A percentile compares a stretch with the other conserved stretches of the same genome.
These are phyloP conservation scores for Ceratocystis colombiana DNA, from an alignment of 2,329 filamentous ascomycete species.

Conservation along the genomic window DNA sequence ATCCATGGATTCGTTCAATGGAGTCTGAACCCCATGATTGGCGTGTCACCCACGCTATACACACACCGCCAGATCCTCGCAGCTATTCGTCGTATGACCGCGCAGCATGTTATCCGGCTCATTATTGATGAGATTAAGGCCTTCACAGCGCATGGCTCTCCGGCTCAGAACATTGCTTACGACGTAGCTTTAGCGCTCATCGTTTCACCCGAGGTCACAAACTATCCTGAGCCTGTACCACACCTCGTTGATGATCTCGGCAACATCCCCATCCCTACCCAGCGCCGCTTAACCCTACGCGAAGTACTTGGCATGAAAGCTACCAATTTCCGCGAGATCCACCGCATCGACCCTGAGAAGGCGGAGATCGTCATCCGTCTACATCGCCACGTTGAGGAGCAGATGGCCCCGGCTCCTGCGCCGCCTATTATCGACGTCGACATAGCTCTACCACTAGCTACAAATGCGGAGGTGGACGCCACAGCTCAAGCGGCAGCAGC, in stretches of 20 bases:
- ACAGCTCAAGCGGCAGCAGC: constrained; percentile 24
- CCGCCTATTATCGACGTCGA: constrained; percentile 37
- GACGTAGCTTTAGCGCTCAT: constrained; percentile 61
- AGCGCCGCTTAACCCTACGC: constrained; percentile 46
- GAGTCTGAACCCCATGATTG: constrained; percentile 48
- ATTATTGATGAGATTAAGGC: constrained; percentile 54
- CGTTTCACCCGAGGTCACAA: constrained; percentile 53
- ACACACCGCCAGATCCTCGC: constrained; percentile 61
- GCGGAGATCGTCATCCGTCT: constrained; percentile 55
- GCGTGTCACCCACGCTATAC: constrained; percentile 53
- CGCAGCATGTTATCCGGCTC: constrained; percentile 44
- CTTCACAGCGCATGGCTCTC: constrained; percentile 42
- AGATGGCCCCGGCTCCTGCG: constrained; percentile 41
- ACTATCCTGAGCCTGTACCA: constrained; percentile 33
- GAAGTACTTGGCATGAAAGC: constrained; percentile 50
- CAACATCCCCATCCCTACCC: constrained; percentile 34
- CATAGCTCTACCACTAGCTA: constrained; percentile 36
- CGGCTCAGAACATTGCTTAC: constrained; percentile 48
- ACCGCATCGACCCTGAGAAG: constrained; percentile 45
- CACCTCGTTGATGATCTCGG: constrained; percentile 33
- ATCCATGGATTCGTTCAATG: constrained; percentile 56
- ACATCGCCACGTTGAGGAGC: constrained; percentile 54
- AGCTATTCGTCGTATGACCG: constrained; percentile 31
- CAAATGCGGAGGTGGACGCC: constrained; percentile 30
- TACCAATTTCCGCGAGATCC: constrained; percentile 47